phyloP scores from a whole-genome alignment of 2,329 filamentous ascomycete species.

The Aureobasidium zeae region DNA sequence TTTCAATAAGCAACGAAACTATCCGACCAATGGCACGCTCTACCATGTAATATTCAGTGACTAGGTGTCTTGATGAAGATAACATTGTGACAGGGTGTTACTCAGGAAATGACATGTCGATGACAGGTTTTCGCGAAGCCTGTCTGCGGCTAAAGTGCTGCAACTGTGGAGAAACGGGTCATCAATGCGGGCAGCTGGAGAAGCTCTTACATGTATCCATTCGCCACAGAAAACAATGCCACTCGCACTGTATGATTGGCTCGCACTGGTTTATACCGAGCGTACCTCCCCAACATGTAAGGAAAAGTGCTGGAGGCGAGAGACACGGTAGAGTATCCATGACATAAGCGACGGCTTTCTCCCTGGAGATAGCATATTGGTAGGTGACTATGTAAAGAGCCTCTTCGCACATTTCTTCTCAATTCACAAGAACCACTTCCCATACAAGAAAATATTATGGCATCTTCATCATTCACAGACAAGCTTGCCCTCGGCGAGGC shows the following conservation, averaged over 20 bases:
- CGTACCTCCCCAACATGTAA: background rate
- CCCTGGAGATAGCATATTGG: background rate
- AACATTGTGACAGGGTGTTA: no score
- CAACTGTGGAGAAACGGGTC: conserved; percentile 12
- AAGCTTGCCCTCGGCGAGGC: conserved; percentile 22
- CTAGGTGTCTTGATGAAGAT: no score
- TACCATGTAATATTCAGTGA: no score
- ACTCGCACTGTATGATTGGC: background rate
- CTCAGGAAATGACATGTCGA: no score
- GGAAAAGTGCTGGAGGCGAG: conserved; percentile 5
- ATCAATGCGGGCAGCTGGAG: conserved; percentile 1
- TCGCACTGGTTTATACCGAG: conserved; percentile 3
- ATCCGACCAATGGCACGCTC: no score
- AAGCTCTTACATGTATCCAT: background rate
- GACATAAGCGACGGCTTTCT: conserved; percentile 12
- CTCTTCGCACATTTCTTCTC: background rate
- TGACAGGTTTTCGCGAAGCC: no score
- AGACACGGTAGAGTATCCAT: background rate
- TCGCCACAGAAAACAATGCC: background rate
- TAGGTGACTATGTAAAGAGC: background rate
- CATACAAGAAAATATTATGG: conserved; percentile 10
- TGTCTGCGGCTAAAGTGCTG: no score
- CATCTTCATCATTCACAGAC: conserved; percentile 19
- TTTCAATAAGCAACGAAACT: no score
- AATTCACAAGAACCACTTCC: background rate